Evolutionary conservation across 306 rosid species (phyloP).

Genomic region (Gillenia trifoliata): DNA sequence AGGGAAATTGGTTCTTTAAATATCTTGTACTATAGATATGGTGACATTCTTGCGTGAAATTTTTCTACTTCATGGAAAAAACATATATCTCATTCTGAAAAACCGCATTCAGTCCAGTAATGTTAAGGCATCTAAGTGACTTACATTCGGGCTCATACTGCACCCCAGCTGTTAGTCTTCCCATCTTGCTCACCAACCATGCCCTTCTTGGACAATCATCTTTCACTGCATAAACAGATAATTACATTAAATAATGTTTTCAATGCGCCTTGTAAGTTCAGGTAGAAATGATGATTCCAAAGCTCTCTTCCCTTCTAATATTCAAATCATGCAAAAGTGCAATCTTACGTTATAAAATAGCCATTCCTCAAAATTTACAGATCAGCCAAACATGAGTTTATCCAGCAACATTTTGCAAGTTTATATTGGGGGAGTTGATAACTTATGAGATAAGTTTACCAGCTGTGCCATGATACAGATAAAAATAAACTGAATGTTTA

Average conservation of each 20-base stretch:
- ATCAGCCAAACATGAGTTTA: neutral
- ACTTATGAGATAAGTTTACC: neutral
- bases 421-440: neutral
- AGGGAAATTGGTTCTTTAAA: too few relatives aligned
- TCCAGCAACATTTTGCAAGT: neutral
- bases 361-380: neutral
- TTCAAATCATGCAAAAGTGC: neutral
- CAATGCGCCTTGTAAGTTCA: neutral
- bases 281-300: neutral
- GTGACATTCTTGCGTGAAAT: too few relatives aligned
- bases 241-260: neutral
- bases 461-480: neutral
- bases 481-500: neutral
- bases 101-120: neutral
- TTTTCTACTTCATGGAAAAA: neutral
- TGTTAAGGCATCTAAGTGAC: constrained; percentile 19
- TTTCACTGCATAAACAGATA: constrained; percentile 44
- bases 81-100: neutral
- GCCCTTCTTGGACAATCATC: constrained; percentile 65
- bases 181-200: constrained; percentile 87
- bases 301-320: neutral
- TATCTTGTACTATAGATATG: too few relatives aligned
- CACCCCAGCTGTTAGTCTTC: constrained; percentile 88
- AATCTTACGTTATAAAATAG: neutral
- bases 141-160: constrained; percentile 87